A percentile compares a stretch with the other conserved stretches of the same genome.
These are phyloP conservation scores for Fusarium beomiforme DNA, from an alignment of 2,329 filamentous ascomycete species.

Conservation along the genomic window DNA sequence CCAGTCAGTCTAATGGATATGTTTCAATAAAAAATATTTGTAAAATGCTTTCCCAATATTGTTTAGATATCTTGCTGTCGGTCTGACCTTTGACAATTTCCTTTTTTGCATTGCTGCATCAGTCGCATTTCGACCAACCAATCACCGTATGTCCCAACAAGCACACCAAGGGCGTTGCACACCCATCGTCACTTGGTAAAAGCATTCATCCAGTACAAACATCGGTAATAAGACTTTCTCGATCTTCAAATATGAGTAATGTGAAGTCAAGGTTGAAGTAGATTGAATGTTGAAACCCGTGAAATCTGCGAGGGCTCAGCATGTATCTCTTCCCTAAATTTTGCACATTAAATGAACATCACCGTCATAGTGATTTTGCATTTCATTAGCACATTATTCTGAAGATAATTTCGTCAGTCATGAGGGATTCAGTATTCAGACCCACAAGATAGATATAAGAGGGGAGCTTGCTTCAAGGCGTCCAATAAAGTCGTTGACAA, in stretches of 20 bases:
- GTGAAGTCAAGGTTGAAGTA: not conserved
- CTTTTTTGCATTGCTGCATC: no score
- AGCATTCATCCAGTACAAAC: not conserved
- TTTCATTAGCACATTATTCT: constrained; percentile 14
- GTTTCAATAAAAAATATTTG: no score
- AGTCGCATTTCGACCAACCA: not conserved
- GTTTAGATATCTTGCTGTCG: not conserved
- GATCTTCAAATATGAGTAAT: not conserved
- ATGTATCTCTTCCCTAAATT: constrained; percentile 1
- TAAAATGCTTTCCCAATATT: no score
- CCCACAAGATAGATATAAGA: constrained; percentile 23
- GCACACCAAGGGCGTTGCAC: not conserved
- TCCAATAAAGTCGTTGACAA: constrained; percentile 6
- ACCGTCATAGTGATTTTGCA: constrained; percentile 3
- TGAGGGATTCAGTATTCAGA: constrained; percentile 30
- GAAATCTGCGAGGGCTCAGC: constrained; percentile 14
- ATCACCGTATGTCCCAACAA: not conserved
- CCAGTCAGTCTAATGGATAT: no score
- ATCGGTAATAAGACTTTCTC: not conserved
- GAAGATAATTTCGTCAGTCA: constrained; percentile 18
- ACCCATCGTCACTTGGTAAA: not conserved
- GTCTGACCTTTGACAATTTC: not conserved
- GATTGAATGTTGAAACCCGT: constrained; percentile 1
- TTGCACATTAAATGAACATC: not conserved
- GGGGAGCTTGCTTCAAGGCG: constrained; percentile 27